Percentiles rank a stretch among this genome's conserved stretches.
Conservation (phyloP, 768 basidiomycete species). For the Serendipita sp. region DNA sequence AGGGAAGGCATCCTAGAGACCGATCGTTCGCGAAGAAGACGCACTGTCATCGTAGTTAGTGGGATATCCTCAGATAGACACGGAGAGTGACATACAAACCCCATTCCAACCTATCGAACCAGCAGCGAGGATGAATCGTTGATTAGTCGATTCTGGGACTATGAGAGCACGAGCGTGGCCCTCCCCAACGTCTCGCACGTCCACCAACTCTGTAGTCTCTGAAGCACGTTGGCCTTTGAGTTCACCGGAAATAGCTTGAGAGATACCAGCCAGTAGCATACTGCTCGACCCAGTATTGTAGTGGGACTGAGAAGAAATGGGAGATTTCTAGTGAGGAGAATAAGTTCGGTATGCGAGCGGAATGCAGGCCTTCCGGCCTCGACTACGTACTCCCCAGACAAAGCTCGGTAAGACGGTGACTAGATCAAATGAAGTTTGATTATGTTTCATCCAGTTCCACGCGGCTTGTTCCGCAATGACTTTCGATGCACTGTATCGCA, state of each 20-base stretch:
- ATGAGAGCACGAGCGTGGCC: slow-evolving; percentile 1
- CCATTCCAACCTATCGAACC: neutral
- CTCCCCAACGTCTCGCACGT: slow-evolving; percentile 3
- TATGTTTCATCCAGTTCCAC: neutral
- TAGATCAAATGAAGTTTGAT: neutral
- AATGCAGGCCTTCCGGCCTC: neutral
- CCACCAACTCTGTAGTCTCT: neutral
- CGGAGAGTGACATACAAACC: neutral
- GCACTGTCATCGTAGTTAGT: neutral
- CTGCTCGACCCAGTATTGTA: neutral
- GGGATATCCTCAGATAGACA: neutral
- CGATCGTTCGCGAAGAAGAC: neutral
- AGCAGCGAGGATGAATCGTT: neutral
- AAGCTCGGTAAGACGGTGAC: neutral
- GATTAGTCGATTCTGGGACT: neutral
- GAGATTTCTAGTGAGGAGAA: neutral
- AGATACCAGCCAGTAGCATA: neutral
- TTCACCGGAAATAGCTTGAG: neutral
- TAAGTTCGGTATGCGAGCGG: neutral
- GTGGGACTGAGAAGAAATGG: neutral
- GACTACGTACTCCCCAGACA: neutral
- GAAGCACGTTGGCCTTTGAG: neutral
- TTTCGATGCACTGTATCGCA: neutral
- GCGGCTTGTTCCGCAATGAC: neutral
- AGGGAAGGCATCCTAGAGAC: neutral